Evolutionary conservation across 495 filamentous ascomycete genomes (phyloP).

Genomic region (Ramalina peruviana): DNA sequence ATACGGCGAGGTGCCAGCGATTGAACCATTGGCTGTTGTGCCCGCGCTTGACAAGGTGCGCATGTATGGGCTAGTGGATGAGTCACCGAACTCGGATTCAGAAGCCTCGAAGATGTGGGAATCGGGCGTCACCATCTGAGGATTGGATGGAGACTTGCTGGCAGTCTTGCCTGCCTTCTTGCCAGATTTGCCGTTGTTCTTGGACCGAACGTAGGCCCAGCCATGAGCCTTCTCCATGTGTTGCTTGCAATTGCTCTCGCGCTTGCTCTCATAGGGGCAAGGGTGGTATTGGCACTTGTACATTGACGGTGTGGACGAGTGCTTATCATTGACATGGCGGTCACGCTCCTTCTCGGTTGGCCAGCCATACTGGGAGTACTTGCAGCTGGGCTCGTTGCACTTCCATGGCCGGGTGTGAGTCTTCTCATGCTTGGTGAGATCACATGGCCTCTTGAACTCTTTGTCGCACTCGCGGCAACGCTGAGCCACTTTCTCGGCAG

Average conservation of each 20-base stretch:
- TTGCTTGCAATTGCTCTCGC: constrained; percentile 96
- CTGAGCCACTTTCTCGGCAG: constrained; percentile 54
- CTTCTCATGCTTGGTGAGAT: constrained; percentile 92
- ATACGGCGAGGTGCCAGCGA: constrained; percentile 18
- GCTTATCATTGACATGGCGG: constrained; percentile 89
- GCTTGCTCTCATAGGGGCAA: constrained; percentile 88
- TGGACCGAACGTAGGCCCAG: constrained; percentile 79
- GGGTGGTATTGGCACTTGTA: constrained; percentile 72
- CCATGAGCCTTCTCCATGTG: constrained; percentile 98
- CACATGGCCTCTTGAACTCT: constrained; percentile 83
- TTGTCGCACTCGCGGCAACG: constrained; percentile 73
- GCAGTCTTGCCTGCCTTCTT: constrained; percentile 26
- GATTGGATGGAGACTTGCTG: constrained; percentile 37
- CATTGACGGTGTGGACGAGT: constrained; percentile 60
- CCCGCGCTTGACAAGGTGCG: constrained; percentile 15
- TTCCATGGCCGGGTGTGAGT: constrained; percentile 95
- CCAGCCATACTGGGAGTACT: constrained; percentile 77
- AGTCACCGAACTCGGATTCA: constrained; percentile 17
- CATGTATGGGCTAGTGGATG: constrained; percentile 11
- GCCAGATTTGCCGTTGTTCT: constrained; percentile 64
- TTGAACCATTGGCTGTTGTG: constrained; percentile 27
- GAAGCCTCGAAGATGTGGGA: constrained; percentile 29
- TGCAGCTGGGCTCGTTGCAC: constrained; percentile 66
- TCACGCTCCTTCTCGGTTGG: constrained; percentile 96
- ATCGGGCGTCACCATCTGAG: constrained; percentile 34